Evolutionary conservation across 2,329 filamentous ascomycete genomes (phyloP), one percentile per base, ranked within the genome.

Genomic region (Dactylellina cionopaga): DNA sequence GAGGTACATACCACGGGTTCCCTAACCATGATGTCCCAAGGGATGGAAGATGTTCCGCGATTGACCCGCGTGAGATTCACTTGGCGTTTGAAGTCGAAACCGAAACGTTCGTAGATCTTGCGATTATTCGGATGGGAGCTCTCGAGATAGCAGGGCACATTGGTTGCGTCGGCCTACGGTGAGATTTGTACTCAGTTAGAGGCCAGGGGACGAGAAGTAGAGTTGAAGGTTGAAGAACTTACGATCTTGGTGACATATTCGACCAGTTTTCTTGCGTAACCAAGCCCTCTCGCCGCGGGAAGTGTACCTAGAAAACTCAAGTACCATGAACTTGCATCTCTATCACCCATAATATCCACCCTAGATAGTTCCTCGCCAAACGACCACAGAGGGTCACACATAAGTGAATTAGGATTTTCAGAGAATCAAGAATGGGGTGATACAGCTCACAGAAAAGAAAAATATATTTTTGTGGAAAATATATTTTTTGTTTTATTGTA

Each of bases 241-340:
- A 89, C 88, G 83, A 84, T 84, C 44, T 80, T 81, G 56, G 89
- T 88, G 81, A 92, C 88, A 78, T 91, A 84, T 79, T 88, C 84
- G 75, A 95, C 87, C 74, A 93, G 83, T 81, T 87, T 89, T 75
- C 84, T 84, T 13, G 88, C 90, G 79, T 91, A 91, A 9, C 92
- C 91, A 76, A 88, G 88, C 49, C 90, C 87, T 72, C 89, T 86
- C 3, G 88, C 87, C 73, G 83, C 84, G 31, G 89, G 87, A 79
- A 88, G 90, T 54, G 90, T 92, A 74, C 91, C 92, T 73, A 96
- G 84, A 80, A 94, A 95, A 49, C 92, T 90, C 60, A 96, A 87
- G 80, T 95, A 95, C 85, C 91, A 95, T 78, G 86, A 88, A 72
- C 90, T 83, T 76, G 83, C 80, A 78, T 92, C 89, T 54, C 87